phyloP scores from a whole-genome alignment of 495 filamentous ascomycete genomes.

The Aspergillus avenaceus region DNA sequence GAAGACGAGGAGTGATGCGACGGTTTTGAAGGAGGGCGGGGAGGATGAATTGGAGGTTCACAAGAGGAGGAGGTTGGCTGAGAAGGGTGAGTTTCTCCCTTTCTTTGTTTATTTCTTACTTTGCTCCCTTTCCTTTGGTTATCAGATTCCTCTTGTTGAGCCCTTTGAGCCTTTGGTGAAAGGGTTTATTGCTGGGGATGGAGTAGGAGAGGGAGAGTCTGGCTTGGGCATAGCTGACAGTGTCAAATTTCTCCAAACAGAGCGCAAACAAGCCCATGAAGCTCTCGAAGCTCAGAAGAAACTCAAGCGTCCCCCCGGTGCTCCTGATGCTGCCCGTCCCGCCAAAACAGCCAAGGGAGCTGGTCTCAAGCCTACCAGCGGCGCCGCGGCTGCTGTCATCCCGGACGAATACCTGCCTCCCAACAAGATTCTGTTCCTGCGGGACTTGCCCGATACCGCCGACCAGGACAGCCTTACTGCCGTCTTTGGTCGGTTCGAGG shows the following conservation, averaged over 20 bases:
- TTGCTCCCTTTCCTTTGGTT: constrained; percentile 1
- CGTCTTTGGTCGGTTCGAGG: constrained; percentile 87
- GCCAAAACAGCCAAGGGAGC: constrained; percentile 70
- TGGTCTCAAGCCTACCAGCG: constrained; percentile 75
- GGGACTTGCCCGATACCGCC: constrained; percentile 85
- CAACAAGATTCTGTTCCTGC: constrained; percentile 96
- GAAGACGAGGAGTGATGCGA: constrained; percentile 82
- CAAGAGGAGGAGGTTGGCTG: constrained; percentile 78
- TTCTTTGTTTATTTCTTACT: neutral
- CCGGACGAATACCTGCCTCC: constrained; percentile 97
- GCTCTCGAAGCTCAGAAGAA: constrained; percentile 78
- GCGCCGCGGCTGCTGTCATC: constrained; percentile 67
- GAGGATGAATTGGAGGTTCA: constrained; percentile 83
- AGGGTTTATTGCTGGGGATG: too few species aligned
- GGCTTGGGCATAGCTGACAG: constrained; percentile 8
- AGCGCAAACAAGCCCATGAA: constrained; percentile 87
- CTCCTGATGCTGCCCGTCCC: constrained; percentile 53
- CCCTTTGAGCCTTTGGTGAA: too few species aligned
- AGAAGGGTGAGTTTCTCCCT: constrained; percentile 66
- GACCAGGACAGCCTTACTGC: constrained; percentile 72
- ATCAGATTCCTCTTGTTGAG: too few species aligned
- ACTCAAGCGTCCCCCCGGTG: constrained; percentile 67
- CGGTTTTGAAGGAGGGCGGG: constrained; percentile 65
- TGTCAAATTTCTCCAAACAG: constrained; percentile 42
- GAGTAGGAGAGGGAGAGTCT: too few species aligned